phyloP scores from a whole-genome alignment of 345 rosid genomes.

The Aquilaria sinensis region DNA sequence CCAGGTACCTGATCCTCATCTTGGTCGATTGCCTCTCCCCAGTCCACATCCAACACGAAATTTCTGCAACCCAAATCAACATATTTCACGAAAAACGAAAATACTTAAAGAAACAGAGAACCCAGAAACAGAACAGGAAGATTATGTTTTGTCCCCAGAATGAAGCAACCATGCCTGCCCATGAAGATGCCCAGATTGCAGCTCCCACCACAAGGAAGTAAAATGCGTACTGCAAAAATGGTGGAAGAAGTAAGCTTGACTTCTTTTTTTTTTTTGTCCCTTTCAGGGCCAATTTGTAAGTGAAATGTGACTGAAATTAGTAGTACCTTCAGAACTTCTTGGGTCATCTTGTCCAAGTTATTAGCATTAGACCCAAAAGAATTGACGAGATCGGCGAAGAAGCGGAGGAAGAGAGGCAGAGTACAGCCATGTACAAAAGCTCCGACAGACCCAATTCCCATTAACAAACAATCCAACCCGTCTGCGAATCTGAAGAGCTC shows the following conservation, averaged over 20 bases:
- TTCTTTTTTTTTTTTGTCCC: neutral
- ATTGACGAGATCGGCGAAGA: slow-evolving; percentile 98
- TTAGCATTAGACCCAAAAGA: slow-evolving; percentile 95
- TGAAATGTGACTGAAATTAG: neutral
- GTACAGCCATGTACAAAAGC: slow-evolving; percentile 96
- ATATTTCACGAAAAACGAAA: neutral
- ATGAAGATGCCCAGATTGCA: slow-evolving; percentile 98
- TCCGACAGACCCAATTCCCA: slow-evolving; percentile 95
- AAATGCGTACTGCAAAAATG: slow-evolving; percentile 68
- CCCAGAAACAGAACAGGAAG: no score
- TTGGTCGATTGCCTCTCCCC: slow-evolving; percentile 96
- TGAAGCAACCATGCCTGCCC: slow-evolving; percentile 65
- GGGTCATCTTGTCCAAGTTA: slow-evolving; percentile 89
- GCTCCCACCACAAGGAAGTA: slow-evolving; percentile 98
- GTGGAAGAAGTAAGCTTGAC: neutral
- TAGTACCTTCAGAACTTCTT: slow-evolving; percentile 87
- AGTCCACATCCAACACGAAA: slow-evolving; percentile 99
- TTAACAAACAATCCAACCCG: slow-evolving; percentile 80
- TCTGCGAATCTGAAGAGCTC: slow-evolving; percentile 98
- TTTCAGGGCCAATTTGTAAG: neutral
- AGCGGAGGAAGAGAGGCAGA: slow-evolving; percentile 84
- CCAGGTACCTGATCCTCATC: slow-evolving; percentile 96
- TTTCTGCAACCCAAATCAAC: slow-evolving; percentile 39
- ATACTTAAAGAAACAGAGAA: neutral
- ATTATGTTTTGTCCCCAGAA: neutral